Percentiles rank a stretch among this genome's conserved stretches.
These are phyloP conservation scores for Beauveria scarabaeidicola DNA, from an alignment of 2,329 filamentous ascomycete genomes.

Conservation along the genomic window DNA sequence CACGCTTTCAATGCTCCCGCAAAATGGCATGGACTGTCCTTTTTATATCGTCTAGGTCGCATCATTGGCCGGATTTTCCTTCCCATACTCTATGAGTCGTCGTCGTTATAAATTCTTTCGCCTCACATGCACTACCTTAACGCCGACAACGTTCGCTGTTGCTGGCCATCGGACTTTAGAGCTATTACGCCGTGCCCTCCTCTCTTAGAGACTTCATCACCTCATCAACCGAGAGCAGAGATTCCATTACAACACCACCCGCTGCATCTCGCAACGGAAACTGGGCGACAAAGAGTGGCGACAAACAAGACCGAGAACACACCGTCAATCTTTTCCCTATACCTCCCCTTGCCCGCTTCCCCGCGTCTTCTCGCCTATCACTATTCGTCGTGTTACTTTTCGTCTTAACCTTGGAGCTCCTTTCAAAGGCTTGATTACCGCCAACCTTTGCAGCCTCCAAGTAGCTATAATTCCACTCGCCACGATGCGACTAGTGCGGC, in stretches of 20 bases:
- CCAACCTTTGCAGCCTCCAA: background rate
- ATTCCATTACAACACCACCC: background rate
- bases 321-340: background rate
- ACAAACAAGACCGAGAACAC: background rate
- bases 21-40: background rate
- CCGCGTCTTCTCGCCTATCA: background rate
- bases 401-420: no score
- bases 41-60: background rate
- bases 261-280: background rate
- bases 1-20: background rate
- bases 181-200: background rate
- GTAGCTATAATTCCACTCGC: background rate
- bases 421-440: background rate
- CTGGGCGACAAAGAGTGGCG: no score
- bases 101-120: background rate
- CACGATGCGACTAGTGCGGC: conserved; percentile 1
- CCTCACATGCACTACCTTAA: background rate
- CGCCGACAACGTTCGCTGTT: background rate
- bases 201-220: background rate
- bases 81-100: background rate
- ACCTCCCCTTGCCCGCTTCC: background rate
- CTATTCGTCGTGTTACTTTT: no score
- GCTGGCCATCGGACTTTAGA: conserved; percentile 1
- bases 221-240: background rate
- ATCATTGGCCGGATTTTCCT: background rate